Evolutionary conservation across 225 moss, liverwort and hornwort species (phyloP).

Genomic region (Physcomitrellopsis africana): DNA sequence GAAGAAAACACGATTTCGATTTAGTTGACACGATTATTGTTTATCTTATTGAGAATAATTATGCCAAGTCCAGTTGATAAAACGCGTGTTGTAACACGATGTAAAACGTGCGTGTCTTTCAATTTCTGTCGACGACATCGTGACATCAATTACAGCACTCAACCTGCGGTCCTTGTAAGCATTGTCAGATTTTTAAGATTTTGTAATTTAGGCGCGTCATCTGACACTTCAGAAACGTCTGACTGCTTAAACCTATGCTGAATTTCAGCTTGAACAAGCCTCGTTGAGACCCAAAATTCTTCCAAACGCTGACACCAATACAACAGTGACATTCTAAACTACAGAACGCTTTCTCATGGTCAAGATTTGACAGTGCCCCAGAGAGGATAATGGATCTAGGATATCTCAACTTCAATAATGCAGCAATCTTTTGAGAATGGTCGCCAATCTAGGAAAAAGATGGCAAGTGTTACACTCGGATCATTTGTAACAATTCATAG

Average conservation of each 20-base stretch:
- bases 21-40: conserved; percentile 65
- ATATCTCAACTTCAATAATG: conserved; percentile 78
- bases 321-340: not conserved
- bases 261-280: not conserved
- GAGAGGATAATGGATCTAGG: conserved; percentile 72
- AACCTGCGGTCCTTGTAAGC: not conserved
- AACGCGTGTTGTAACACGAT: conserved; percentile 36
- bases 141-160: not conserved
- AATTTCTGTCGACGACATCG: not conserved
- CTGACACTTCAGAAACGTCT: not conserved
- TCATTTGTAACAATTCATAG: not conserved
- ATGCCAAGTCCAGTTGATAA: conserved; percentile 72
- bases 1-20: conserved; percentile 57
- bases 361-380: conserved; percentile 71
- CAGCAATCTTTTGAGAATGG: conserved; percentile 79
- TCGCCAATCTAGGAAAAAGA: conserved; percentile 60
- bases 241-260: not conserved
- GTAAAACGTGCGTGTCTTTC: not conserved
- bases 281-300: no score
- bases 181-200: not conserved
- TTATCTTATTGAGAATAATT: conserved; percentile 70
- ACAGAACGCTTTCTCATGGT: conserved; percentile 43
- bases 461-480: not conserved
- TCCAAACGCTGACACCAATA: not conserved
- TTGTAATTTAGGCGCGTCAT: not conserved